Evolutionary conservation across 2,329 filamentous ascomycete species (phyloP).

Genomic region (Colletotrichum liaoningense): DNA sequence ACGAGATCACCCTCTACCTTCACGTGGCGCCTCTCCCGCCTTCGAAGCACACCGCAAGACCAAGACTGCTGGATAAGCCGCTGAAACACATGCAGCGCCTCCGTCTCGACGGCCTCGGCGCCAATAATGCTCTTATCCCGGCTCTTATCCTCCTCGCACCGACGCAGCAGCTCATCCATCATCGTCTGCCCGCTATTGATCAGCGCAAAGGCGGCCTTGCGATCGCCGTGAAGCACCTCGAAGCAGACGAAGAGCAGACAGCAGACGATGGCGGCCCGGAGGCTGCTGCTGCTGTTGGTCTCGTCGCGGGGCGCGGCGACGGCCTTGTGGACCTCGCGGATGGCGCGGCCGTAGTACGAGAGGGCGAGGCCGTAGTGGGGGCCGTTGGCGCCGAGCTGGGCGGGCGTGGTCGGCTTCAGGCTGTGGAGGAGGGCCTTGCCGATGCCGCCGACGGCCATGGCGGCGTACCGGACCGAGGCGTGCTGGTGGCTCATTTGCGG

Average conservation of each 20-base stretch:
- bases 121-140: not conserved
- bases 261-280: slow-evolving; percentile 46
- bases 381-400: slow-evolving; percentile 23
- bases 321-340: slow-evolving; percentile 42
- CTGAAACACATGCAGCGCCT: slow-evolving; percentile 44
- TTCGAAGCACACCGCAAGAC: slow-evolving; percentile 39
- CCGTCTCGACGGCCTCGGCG: slow-evolving; percentile 39
- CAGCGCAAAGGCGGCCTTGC: slow-evolving; percentile 47
- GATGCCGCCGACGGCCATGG: slow-evolving; percentile 50
- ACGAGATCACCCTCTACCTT: too few relatives aligned
- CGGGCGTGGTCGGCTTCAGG: slow-evolving; percentile 22
- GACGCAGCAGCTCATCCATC: slow-evolving; percentile 46
- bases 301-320: not conserved
- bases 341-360: slow-evolving; percentile 46
- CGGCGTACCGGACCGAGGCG: slow-evolving; percentile 49
- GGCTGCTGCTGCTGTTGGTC: slow-evolving; percentile 23
- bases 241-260: slow-evolving; percentile 52
- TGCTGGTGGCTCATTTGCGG: slow-evolving; percentile 48
- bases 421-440: slow-evolving; percentile 38
- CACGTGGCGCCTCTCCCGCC: not conserved
- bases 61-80: slow-evolving; percentile 44
- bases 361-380: slow-evolving; percentile 46
- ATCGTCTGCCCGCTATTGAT: slow-evolving; percentile 50
- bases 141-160: not conserved
- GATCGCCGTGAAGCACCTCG: slow-evolving; percentile 50